Conservation (phyloP, 352 stramenopile species). For the Phytophthora cactorum region DNA sequence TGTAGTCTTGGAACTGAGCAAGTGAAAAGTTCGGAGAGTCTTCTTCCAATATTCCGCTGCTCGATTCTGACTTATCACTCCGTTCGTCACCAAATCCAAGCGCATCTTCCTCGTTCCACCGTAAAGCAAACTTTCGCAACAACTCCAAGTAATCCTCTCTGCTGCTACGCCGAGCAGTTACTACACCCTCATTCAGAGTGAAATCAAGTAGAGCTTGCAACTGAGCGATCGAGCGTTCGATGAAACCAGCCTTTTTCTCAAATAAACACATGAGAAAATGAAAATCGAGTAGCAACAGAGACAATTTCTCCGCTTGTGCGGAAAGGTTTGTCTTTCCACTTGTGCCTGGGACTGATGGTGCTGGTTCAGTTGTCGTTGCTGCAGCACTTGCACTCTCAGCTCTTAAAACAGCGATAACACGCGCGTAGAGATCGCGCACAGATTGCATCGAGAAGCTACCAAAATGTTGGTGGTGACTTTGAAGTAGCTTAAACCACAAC, state of each 20-base stretch:
- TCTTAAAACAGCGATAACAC: constrained; percentile 59
- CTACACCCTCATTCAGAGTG: constrained; percentile 28
- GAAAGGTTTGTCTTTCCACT: not conserved
- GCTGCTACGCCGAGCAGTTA: not conserved
- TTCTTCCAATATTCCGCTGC: constrained; percentile 1
- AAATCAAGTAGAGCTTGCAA: constrained; percentile 72
- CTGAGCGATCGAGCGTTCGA: constrained; percentile 69
- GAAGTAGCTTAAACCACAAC: constrained; percentile 68
- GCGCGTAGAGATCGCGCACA: constrained; percentile 73
- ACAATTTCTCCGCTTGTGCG: constrained; percentile 19
- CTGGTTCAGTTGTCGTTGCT: not conserved
- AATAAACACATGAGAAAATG: constrained; percentile 59
- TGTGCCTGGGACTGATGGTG: not conserved
- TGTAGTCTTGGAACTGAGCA: constrained; percentile 23
- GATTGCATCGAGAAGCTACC: constrained; percentile 71
- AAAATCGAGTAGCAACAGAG: constrained; percentile 46
- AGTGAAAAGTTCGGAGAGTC: constrained; percentile 14
- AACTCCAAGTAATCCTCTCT: constrained; percentile 29
- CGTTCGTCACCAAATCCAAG: constrained; percentile 37
- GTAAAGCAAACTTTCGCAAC: constrained; percentile 38
- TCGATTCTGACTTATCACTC: not conserved
- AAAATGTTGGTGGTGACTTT: constrained; percentile 66
- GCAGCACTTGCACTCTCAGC: constrained; percentile 28
- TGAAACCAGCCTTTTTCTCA: constrained; percentile 62
- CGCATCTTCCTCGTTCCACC: constrained; percentile 36